Percentiles rank a stretch among this genome's conserved stretches.
Conservation (phyloP, 805 yeast genomes). For the Saccharomycopsis sp. region DNA sequence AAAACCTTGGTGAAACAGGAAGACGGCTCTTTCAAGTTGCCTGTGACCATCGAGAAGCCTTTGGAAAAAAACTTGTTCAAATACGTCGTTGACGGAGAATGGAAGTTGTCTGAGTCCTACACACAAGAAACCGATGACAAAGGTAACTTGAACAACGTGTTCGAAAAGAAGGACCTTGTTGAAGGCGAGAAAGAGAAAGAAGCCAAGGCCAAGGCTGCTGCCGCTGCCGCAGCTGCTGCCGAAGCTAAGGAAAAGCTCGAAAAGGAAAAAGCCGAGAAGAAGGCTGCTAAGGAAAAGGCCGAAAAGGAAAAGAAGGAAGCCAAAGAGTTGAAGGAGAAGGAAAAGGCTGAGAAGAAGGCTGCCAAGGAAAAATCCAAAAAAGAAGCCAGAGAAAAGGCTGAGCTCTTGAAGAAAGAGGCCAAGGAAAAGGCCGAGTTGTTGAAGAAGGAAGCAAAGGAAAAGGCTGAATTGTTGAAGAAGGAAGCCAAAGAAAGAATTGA, state of each 20-base stretch:
- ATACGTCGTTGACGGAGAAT: conserved; percentile 65
- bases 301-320: conserved; percentile 15
- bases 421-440: neutral
- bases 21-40: conserved; percentile 53
- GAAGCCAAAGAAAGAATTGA: neutral
- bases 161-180: conserved; percentile 12
- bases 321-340: conserved; percentile 18
- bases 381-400: conserved; percentile 1
- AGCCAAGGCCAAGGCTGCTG: conserved; percentile 24
- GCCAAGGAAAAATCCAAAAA: neutral
- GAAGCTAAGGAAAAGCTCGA: conserved; percentile 4
- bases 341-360: conserved; percentile 7
- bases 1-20: conserved; percentile 53
- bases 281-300: conserved; percentile 17
- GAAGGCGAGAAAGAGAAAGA: conserved; percentile 20
- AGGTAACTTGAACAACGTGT: conserved; percentile 19
- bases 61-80: conserved; percentile 39
- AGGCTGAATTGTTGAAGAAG: neutral
- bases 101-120: conserved; percentile 41
- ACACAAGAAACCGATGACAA: conserved; percentile 18
- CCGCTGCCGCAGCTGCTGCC: conserved; percentile 23
- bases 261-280: conserved; percentile 10
- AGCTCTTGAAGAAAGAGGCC: neutral
- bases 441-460: neutral
- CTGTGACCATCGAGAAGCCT: conserved; percentile 42